Base-by-base conservation (phyloP, 345 rosid species). In the Erysimum cheiranthoides region DNA sequence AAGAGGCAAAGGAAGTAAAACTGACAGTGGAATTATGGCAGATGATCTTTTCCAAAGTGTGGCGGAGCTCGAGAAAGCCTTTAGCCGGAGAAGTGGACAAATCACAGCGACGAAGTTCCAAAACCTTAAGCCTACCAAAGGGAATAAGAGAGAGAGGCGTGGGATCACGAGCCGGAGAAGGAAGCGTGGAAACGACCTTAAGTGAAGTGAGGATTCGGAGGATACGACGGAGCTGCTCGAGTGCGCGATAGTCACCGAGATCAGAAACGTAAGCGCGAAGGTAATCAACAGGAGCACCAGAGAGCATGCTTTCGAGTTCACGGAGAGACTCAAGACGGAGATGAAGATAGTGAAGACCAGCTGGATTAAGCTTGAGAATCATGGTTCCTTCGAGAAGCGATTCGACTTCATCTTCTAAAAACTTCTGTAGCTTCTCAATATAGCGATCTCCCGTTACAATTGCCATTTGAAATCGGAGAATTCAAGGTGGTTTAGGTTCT, bases 361-460 rank as follows among this genome's bases (percentile, higher is more conserved):
- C 93, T 13, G 99, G 96, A 51, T 95, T 95, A 30, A 95, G 96
- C 87, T 95, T 95, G 46, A 95, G 87, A 34, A 88, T 82, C 17
- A 82, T 65, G 13, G 88, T 61, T 21, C 88, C 90, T 30, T 95
- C 99, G 51, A 95, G 78, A 31, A 95, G 83, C 1, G 86, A 72
- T 13, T 87, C 99, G 6, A 92, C 90, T 16, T 90, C 85, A 1
- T 83, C 77, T 17, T 89, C 97, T 8, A 95, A 81, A 83, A 95
- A 95, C 62, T 81, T 83, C 38, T 88, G 92, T 45, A 95, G 86
- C 78, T 85, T 88, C 70, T 95, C 97, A 0, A 95, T 77, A 76
- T 95, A 95, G 4, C 97, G 93, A 82, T 95, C 99, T 53, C 99
- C 99, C n/a, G 97, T 95, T 31, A 95, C 97, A 80, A 90, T 85